Evolutionary conservation across 2,329 filamentous ascomycete species (phyloP).

Genomic region (Onygenales sp.): DNA sequence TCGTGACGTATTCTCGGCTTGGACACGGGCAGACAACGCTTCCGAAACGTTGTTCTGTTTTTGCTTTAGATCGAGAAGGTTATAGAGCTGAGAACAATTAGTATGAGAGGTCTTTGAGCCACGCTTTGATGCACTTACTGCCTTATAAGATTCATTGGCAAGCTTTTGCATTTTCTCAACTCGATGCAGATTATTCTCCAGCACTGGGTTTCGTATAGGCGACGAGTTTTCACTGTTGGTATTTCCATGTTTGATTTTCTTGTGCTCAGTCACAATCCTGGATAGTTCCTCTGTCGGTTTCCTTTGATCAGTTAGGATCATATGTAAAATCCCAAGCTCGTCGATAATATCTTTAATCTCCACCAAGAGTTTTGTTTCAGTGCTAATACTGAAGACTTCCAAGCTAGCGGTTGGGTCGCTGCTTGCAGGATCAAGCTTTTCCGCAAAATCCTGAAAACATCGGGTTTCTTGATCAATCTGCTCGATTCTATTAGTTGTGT

Average conservation of each 20-base stretch:
- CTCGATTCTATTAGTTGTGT: not conserved
- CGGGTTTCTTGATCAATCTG: conserved; percentile 21
- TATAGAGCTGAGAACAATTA: not conserved
- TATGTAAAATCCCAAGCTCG: conserved; percentile 45
- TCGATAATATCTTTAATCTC: conserved; percentile 61
- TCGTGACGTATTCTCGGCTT: conserved; percentile 51
- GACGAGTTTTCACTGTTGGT: not conserved
- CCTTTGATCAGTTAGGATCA: conserved; percentile 33
- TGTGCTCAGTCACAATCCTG: conserved; percentile 23
- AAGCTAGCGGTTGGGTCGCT: conserved; percentile 18
- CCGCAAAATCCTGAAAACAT: conserved; percentile 2
- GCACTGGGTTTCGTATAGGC: conserved; percentile 17
- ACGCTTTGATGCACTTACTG: not conserved
- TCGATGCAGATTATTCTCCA: conserved; percentile 22
- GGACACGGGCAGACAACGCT: conserved; percentile 48
- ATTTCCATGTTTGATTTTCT: conserved; percentile 11
- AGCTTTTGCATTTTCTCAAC: conserved; percentile 3
- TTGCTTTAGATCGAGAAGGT: conserved; percentile 58
- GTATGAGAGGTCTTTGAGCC: not conserved
- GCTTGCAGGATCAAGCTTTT: not conserved
- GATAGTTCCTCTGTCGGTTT: conserved; percentile 6
- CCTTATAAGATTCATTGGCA: conserved; percentile 12
- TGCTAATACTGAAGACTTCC: conserved; percentile 43
- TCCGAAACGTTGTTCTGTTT: conserved; percentile 61
- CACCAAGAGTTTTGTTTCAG: conserved; percentile 51